A percentile compares a stretch with the other conserved stretches of the same genome.
Conservation (phyloP, 805 yeast species). For the Cyberlindnera xishuangbannaensis region DNA sequence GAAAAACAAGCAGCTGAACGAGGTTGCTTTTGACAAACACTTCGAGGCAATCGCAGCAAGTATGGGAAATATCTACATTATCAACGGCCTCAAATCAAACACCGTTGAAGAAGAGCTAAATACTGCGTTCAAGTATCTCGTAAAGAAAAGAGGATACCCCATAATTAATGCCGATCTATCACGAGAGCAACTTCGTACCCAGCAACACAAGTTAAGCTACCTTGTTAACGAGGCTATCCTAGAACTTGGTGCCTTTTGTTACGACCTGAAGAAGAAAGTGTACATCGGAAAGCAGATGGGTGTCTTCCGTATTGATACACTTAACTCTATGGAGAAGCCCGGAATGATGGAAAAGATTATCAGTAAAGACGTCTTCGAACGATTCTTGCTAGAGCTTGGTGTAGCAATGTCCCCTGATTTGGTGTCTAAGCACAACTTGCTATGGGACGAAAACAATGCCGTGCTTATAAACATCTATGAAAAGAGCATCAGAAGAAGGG, state of each 20-base stretch:
- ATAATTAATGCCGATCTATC: conserved; percentile 33
- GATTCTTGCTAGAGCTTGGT: conserved; percentile 36
- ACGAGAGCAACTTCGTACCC: conserved; percentile 30
- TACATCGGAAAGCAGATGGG: conserved; percentile 82
- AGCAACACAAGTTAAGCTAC: conserved; percentile 40
- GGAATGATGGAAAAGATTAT: conserved; percentile 63
- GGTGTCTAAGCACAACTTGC: conserved; percentile 54
- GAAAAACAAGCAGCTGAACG: conserved; percentile 76
- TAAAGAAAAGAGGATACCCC: conserved; percentile 30
- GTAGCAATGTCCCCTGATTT: conserved; percentile 24
- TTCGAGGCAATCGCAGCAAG: conserved; percentile 62
- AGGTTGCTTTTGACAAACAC: conserved; percentile 80
- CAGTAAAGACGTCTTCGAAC: conserved; percentile 49
- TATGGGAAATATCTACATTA: conserved; percentile 80
- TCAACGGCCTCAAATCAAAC: conserved; percentile 66
- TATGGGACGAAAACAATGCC: conserved; percentile 94
- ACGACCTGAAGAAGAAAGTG: conserved; percentile 53
- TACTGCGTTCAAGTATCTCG: conserved; percentile 53
- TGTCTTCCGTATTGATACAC: conserved; percentile 80
- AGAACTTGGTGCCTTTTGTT: conserved; percentile 81
- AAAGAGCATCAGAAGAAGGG: conserved; percentile 27
- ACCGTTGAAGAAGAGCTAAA: conserved; percentile 68
- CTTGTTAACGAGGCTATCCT: conserved; percentile 58
- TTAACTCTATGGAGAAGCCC: conserved; percentile 86
- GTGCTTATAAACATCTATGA: conserved; percentile 75